phyloP scores from a whole-genome alignment of 129 eudicot genomes.

The Erigeron canadensis region DNA sequence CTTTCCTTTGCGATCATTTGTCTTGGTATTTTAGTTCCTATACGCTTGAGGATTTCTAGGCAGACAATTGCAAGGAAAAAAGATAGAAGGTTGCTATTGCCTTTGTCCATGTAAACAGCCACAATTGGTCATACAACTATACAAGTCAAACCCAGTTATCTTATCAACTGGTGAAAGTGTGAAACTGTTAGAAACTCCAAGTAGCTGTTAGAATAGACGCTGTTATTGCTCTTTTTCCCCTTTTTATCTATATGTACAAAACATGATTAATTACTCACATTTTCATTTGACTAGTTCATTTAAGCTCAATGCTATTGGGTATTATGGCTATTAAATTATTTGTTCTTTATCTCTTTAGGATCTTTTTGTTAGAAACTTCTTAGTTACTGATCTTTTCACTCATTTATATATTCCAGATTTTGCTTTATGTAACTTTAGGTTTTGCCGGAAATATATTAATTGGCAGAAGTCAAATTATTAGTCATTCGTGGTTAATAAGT shows the following conservation, averaged over 20 bases:
- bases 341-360: not conserved
- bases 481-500: not conserved
- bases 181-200: conserved; percentile 24
- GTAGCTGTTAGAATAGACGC: conserved; percentile 32
- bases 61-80: conserved; percentile 60
- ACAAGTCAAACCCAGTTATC: conserved; percentile 21
- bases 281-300: conserved; percentile 26
- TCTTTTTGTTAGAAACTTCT: not conserved
- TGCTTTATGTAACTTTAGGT: conserved; percentile 12
- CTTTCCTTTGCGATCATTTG: conserved; percentile 54
- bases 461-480: conserved; percentile 9
- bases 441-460: not conserved
- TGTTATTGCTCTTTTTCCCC: conserved; percentile 18
- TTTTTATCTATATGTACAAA: conserved; percentile 32
- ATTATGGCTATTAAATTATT: conserved; percentile 14
- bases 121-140: conserved; percentile 20
- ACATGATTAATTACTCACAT: conserved; percentile 26
- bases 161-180: conserved; percentile 13
- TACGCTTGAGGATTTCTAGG: conserved; percentile 58
- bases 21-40: conserved; percentile 49
- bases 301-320: conserved; percentile 5
- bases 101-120: conserved; percentile 62
- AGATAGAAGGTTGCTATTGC: conserved; percentile 57
- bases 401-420: not conserved
- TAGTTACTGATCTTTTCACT: not conserved